Evolutionary conservation across 345 rosid genomes (phyloP), one percentile per base, ranked within the genome.

Genomic region (Melaleuca alternifolia): DNA sequence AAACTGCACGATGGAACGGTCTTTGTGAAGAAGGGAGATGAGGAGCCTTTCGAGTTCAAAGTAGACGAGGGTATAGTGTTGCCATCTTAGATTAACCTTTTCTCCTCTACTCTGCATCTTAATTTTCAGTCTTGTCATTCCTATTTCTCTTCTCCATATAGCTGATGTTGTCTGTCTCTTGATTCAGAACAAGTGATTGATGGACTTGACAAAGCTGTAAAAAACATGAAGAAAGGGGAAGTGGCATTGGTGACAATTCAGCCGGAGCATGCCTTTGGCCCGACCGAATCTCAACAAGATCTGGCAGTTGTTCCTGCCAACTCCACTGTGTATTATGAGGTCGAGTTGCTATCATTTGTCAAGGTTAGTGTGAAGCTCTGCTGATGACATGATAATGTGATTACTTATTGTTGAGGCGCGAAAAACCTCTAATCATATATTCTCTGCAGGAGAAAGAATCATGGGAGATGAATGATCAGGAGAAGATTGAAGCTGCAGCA

Each of bases 51-150:
- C 2, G 89, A 87, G 87, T 92, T 90, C 75, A 89, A 92, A 84
- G 91, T 90, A 26, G 95, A 94, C 85, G 98, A 94, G 90, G 96
- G 98, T 93, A 89, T 20, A 51, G 59, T 30, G 15, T 77, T 10
- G 14, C 48, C 26, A 71, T 71, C 37, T 21, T 37, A 37, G 12
- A 61, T 56, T 6, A 79, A 50, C n/a, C 33, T 37, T 21, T 26
- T 46, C 54, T 65, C 24, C 46, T 71, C 81, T 37, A 13, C 81
- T 71, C 24, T 10, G 14, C 41, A 71, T 44, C 26, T 71, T 33
- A 18, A 33, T 71, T 33, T 65, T 18, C 7, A 10, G 81, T 71
- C 46, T 33, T 33, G 48, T 71, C 23, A 10, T 71, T 24, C 46
- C 20, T 10, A 12, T 18, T 48, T 71, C 79, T 9, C 79, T 71